A percentile compares a stretch with the other conserved stretches of the same genome.
Conservation (phyloP, 352 stramenopile genomes). For the Phytophthora brassicae region DNA sequence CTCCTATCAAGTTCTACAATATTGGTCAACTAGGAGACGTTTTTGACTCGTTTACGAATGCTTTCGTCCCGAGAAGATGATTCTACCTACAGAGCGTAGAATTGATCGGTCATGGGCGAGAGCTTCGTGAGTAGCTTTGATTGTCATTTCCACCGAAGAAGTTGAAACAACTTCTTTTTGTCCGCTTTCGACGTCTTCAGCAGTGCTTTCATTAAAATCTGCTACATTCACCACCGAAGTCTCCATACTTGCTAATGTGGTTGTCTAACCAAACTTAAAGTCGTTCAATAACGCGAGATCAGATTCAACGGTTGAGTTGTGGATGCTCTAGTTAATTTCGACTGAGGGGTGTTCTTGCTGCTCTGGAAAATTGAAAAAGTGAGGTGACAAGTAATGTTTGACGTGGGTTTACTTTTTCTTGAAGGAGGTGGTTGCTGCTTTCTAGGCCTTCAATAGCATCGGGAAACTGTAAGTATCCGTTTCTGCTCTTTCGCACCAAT, state of each 20-base stretch:
- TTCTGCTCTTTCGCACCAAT: not conserved
- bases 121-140: constrained; percentile 18
- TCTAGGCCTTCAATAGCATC: not conserved
- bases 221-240: not conserved
- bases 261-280: not conserved
- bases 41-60: constrained; percentile 43
- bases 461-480: not conserved
- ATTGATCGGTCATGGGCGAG: constrained; percentile 39
- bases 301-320: too few species aligned
- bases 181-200: constrained; percentile 9
- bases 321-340: too few species aligned
- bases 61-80: constrained; percentile 39
- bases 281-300: not conserved
- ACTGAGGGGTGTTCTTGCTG: too few species aligned
- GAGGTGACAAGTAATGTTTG: not conserved
- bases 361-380: too few species aligned
- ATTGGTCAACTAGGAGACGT: constrained; percentile 39
- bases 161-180: not conserved
- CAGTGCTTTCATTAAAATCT: not conserved
- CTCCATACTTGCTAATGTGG: not conserved
- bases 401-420: not conserved
- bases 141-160: not conserved
- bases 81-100: constrained; percentile 29
- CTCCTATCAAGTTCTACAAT: constrained; percentile 49
- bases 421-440: not conserved